Conservation (phyloP, 129 eudicot genomes). For the Mikania micrantha region DNA sequence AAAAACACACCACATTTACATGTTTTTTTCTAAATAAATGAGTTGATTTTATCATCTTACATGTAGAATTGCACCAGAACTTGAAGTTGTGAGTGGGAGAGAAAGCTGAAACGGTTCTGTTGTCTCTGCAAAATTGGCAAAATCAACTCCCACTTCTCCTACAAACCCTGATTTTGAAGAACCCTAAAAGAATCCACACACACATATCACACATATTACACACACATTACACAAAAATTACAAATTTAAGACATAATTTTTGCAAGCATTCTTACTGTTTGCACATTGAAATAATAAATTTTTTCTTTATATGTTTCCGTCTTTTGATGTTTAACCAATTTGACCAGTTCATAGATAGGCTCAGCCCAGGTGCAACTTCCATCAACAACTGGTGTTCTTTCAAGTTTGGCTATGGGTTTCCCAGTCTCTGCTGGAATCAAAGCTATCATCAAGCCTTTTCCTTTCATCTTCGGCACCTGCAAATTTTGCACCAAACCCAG, state of each 20-base stretch:
- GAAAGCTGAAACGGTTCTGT: constrained; percentile 49
- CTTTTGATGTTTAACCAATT: constrained; percentile 54
- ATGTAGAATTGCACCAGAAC: constrained; percentile 71
- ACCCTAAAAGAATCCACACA: constrained; percentile 48
- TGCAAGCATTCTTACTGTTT: constrained; percentile 45
- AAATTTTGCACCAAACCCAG: constrained; percentile 7
- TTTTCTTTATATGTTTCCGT: constrained; percentile 63
- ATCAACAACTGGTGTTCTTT: constrained; percentile 54
- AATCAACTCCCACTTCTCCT: constrained; percentile 80
- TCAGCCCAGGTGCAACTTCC: constrained; percentile 77
- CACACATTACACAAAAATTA: neutral
- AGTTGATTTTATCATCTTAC: constrained; percentile 32
- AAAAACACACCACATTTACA: neutral
- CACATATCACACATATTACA: neutral
- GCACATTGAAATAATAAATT: constrained; percentile 58
- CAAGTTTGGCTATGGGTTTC: constrained; percentile 66
- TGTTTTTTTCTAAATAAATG: neutral
- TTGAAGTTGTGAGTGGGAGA: constrained; percentile 56
- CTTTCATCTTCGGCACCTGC: constrained; percentile 80
- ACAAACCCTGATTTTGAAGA: constrained; percentile 69
- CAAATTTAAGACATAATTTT: neutral
- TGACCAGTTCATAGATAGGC: constrained; percentile 78
- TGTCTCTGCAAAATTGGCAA: constrained; percentile 79
- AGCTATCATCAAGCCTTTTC: constrained; percentile 67
- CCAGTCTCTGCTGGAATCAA: constrained; percentile 82